These are phyloP conservation scores for Quercus gilva DNA, from an alignment of 306 rosid species.

Conservation along the genomic window DNA sequence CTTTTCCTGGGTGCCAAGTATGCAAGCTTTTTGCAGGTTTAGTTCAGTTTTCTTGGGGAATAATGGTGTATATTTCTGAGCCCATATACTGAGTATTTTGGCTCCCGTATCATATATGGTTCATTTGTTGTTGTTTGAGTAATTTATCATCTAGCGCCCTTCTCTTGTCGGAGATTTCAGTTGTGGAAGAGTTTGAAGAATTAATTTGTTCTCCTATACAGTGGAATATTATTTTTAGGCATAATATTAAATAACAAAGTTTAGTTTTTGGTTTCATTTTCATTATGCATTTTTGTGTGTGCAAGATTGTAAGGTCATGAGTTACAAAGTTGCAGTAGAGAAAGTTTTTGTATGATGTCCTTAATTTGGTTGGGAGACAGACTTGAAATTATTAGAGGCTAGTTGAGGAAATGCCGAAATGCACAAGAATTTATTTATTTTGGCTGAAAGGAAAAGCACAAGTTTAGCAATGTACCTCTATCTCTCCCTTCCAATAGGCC, in stretches of 20 bases:
- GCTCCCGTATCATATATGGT: not conserved
- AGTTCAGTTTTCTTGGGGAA: slow-evolving; percentile 23
- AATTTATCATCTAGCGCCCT: not conserved
- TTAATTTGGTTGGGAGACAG: not conserved
- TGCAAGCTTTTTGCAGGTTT: slow-evolving; percentile 94
- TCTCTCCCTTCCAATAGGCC: too few relatives aligned
- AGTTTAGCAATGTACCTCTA: too few relatives aligned
- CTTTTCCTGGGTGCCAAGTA: slow-evolving; percentile 95
- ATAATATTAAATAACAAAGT: not conserved
- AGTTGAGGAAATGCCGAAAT: too few relatives aligned
- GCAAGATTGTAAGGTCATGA: not conserved
- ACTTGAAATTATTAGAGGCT: not conserved
- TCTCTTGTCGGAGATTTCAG: not conserved
- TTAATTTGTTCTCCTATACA: not conserved
- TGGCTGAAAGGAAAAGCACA: too few relatives aligned
- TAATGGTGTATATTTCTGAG: slow-evolving; percentile 4
- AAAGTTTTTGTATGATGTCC: not conserved
- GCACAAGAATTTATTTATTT: too few relatives aligned
- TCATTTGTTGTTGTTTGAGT: not conserved
- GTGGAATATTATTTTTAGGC: not conserved
- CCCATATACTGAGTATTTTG: not conserved
- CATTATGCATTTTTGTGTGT: not conserved
- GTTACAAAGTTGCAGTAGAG: too few relatives aligned
- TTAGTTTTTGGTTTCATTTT: not conserved
- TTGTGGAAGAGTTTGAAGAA: slow-evolving; percentile 1